Evolutionary conservation across 164 flowering plant species (phyloP), one percentile per base, ranked within the genome.

Genomic region (Berberis thunbergii): DNA sequence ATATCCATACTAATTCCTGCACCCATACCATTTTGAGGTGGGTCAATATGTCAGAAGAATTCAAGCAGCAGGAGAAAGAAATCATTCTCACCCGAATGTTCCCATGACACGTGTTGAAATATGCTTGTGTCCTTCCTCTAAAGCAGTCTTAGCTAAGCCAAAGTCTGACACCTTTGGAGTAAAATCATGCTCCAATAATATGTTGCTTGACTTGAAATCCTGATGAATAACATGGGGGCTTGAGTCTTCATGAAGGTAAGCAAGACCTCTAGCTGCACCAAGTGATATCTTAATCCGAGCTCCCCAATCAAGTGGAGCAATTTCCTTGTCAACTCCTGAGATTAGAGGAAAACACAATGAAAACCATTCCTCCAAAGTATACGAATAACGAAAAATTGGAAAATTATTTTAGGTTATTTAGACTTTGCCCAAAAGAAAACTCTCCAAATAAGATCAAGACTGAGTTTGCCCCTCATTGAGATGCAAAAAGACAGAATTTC

Each of bases 231-330:
- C 97, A 57, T 84, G 82, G 2, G 98, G 97, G 64, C 93, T 94
- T 7, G 98, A 94, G 70, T 94, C 97, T 76, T 94, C 98, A 60
- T 94, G 98, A 64, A 94, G 79, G 80, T 94, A 94, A 39, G 98
- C 95, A 50, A 94, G 79, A 72, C 95, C 98, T 38, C 96, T 84
- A 63, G 97, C 98, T 67, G 98, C 85, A 67, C 98, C 98, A 48
- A 91, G 91, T 12, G 98, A 97, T 64, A 94, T 89, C 79, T 88
- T 91, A 75, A 87, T 62, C 44, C 98, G 83, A 9, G 95, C 76
- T 61, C 67, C 72, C 98, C 98, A 92, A 73, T 88, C 86, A 60
- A 92, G 88, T 54, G 96, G 88, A 60, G 88, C 72, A 54, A 76
- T 70, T 74, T 83, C 93, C 74, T 75, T 86, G 71, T 89, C 91